Evolutionary conservation across 2,329 filamentous ascomycete genomes (phyloP).

Genomic region (Madurella mycetomatis): DNA sequence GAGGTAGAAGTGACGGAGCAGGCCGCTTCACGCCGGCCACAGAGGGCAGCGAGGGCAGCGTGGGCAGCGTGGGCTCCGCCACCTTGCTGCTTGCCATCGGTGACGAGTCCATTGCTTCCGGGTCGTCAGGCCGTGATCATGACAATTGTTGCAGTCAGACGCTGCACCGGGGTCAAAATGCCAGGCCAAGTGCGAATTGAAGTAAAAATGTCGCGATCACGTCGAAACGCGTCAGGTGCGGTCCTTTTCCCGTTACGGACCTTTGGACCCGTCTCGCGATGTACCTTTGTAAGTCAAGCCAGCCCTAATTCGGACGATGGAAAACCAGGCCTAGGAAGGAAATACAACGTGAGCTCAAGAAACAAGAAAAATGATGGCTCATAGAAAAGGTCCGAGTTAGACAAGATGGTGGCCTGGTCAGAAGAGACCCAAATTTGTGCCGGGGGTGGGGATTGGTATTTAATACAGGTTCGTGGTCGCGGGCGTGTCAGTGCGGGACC

Average conservation of each 20-base stretch:
- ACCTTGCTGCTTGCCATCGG: conserved; percentile 29
- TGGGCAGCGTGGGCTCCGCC: conserved; percentile 35
- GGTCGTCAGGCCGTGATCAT: conserved; percentile 21
- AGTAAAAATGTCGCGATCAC: conserved; percentile 8
- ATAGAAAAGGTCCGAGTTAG: not conserved
- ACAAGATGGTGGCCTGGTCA: conserved; percentile 24
- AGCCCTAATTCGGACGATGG: conserved; percentile 3
- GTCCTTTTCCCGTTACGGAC: conserved; percentile 4
- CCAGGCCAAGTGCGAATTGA: conserved; percentile 7
- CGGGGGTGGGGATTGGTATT: conserved; percentile 27
- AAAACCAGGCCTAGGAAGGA: not conserved
- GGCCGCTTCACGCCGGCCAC: conserved; percentile 53
- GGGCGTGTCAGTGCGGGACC: conserved; percentile 24
- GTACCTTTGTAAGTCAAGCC: conserved; percentile 14
- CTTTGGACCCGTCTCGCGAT: conserved; percentile 10
- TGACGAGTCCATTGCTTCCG: conserved; percentile 39
- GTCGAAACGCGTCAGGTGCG: conserved; percentile 22
- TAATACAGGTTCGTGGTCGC: conserved; percentile 26
- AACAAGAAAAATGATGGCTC: conserved; percentile 17
- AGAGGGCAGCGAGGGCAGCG: conserved; percentile 35
- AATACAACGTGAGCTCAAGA: conserved; percentile 4
- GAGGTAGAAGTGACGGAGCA: conserved; percentile 66
- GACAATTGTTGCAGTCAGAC: conserved; percentile 8
- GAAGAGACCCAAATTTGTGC: conserved; percentile 24
- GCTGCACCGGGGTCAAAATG: conserved; percentile 4